These are phyloP conservation scores for Kodamaea suecica DNA, from an alignment of 1,139 yeast species.

Conservation along the genomic window DNA sequence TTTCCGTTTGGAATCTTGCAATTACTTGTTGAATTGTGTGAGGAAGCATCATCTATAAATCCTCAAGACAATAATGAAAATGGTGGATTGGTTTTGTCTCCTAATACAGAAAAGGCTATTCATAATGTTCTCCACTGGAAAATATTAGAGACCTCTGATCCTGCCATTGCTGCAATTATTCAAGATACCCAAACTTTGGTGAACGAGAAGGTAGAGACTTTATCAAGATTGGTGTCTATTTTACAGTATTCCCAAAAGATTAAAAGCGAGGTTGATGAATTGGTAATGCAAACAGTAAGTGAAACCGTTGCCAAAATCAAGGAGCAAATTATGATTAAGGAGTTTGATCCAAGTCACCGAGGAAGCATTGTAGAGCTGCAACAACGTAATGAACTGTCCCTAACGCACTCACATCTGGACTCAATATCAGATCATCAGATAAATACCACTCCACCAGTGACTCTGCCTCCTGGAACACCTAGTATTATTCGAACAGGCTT, in stretches of 20 bases:
- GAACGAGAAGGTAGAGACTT: slow-evolving; percentile 65
- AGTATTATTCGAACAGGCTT: slow-evolving; percentile 3
- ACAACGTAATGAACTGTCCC: slow-evolving; percentile 2
- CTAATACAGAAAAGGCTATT: slow-evolving; percentile 67
- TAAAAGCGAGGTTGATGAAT: slow-evolving; percentile 73
- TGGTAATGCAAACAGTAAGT: slow-evolving; percentile 64
- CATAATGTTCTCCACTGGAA: slow-evolving; percentile 52
- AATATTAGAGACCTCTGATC: slow-evolving; percentile 58
- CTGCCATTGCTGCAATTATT: slow-evolving; percentile 59
- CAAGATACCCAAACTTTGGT: slow-evolving; percentile 67
- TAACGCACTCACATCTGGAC: slow-evolving; percentile 5
- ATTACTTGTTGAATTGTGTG: slow-evolving; percentile 63
- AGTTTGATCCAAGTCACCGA: slow-evolving; percentile 13
- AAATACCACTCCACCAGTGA: slow-evolving; percentile 11
- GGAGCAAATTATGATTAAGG: slow-evolving; percentile 35
- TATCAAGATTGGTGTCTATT: slow-evolving; percentile 74
- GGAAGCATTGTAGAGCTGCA: slow-evolving; percentile 7
- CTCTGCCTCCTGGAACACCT: background rate
- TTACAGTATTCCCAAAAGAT: slow-evolving; percentile 77
- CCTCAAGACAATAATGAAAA: slow-evolving; percentile 46
- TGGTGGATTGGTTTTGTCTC: slow-evolving; percentile 53
- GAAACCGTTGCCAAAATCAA: slow-evolving; percentile 57
- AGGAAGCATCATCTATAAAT: slow-evolving; percentile 71
- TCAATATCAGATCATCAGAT: slow-evolving; percentile 1
- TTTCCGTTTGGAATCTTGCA: slow-evolving; percentile 72